A percentile compares a stretch with the other conserved stretches of the same genome.
These are phyloP conservation scores for Eimeria necatrix DNA, from an alignment of 169 alveolate species.

Conservation along the genomic window DNA sequence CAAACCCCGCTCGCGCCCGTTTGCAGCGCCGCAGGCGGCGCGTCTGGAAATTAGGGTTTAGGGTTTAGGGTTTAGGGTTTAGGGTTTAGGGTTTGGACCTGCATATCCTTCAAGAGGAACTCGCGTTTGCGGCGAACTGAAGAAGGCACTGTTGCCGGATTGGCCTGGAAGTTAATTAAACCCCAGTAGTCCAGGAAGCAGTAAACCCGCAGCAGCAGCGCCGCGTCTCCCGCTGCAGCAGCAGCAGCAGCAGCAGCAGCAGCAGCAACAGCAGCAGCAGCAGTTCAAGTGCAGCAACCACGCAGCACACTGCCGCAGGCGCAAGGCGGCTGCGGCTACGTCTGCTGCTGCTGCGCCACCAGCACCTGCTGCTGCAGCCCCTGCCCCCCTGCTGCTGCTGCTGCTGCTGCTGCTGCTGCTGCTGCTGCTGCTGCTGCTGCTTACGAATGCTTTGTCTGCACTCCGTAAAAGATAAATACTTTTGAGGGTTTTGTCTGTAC, in stretches of 20 bases:
- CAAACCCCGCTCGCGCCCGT: constrained; percentile 36
- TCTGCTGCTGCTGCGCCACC: not conserved
- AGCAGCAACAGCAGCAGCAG: not conserved
- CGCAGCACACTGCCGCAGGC: no score
- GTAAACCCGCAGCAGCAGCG: constrained; percentile 85
- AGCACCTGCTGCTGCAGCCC: not conserved
- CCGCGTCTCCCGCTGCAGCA: constrained; percentile 86
- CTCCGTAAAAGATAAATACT: constrained; percentile 67
- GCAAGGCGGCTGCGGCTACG: no score
- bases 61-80: not conserved
- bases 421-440: not conserved
- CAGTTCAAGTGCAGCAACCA: not conserved
- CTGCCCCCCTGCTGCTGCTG: not conserved
- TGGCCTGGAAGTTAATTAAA: constrained; percentile 88
- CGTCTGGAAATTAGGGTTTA: not conserved
- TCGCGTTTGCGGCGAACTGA: constrained; percentile 77
- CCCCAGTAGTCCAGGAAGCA: constrained; percentile 89
- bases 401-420: not conserved
- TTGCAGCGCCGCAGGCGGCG: not conserved
- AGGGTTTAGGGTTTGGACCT: constrained; percentile 2
- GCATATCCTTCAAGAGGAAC: constrained; percentile 72
- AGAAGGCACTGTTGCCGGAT: constrained; percentile 81
- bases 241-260: not conserved
- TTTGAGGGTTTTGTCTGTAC: constrained; percentile 60
- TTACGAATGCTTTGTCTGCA: constrained; percentile 65